Evolutionary conservation across 2,329 filamentous ascomycete species (phyloP).

Genomic region (Aspergillus sp.): DNA sequence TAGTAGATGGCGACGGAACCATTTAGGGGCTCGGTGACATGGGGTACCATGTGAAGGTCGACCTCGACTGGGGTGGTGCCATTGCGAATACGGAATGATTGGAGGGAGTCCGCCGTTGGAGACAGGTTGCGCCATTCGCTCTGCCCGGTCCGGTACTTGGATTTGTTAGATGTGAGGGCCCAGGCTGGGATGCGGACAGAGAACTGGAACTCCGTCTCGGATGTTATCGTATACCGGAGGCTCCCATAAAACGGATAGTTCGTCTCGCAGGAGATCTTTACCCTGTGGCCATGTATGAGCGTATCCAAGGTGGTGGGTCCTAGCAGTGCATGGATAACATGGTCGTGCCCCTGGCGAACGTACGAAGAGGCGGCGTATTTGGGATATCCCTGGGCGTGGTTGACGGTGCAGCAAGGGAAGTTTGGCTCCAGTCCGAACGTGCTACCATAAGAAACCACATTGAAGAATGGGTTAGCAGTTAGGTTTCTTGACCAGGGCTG

Average conservation of each 20-base stretch:
- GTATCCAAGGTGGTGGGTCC: conserved; percentile 46
- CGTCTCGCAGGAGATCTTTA: conserved; percentile 49
- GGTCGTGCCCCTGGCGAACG: conserved; percentile 42
- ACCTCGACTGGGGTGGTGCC: conserved; percentile 21
- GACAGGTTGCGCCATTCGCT: conserved; percentile 22
- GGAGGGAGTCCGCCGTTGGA: conserved; percentile 25
- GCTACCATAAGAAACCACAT: conserved; percentile 46
- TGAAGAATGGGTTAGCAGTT: conserved; percentile 48
- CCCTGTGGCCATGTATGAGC: conserved; percentile 23
- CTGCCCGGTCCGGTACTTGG: background rate
- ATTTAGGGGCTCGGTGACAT: conserved; percentile 40
- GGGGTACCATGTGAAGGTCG: conserved; percentile 18
- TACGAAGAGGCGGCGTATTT: conserved; percentile 55
- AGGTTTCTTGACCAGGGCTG: conserved; percentile 51
- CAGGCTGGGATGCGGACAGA: conserved; percentile 49
- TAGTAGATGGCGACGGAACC: conserved; percentile 46
- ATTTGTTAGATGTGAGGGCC: conserved; percentile 20
- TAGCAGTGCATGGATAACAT: conserved; percentile 53
- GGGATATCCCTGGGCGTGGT: conserved; percentile 58
- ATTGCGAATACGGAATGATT: background rate
- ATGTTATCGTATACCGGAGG: conserved; percentile 42
- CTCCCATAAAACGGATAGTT: conserved; percentile 49
- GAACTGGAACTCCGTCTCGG: conserved; percentile 38
- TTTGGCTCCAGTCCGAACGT: conserved; percentile 55
- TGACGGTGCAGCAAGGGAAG: conserved; percentile 58